Percentiles rank a stretch among this genome's conserved stretches.
phyloP scores from a whole-genome alignment of 805 yeast genomes.

The Wickerhamomyces chaumierensis region DNA sequence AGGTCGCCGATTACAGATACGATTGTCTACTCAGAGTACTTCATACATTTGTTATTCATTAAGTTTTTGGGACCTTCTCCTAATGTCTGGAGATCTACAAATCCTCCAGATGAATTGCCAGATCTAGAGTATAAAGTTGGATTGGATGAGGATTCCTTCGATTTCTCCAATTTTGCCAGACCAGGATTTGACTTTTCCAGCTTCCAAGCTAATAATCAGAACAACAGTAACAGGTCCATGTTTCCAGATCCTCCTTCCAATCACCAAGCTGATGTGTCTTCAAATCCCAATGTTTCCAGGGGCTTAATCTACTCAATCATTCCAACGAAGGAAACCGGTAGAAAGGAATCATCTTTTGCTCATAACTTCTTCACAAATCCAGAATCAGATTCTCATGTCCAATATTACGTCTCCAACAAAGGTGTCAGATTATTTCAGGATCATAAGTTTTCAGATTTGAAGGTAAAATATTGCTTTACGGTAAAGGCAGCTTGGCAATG shows the following conservation, averaged over 20 bases:
- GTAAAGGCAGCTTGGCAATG: conserved; percentile 80
- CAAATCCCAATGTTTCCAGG: too few relatives aligned
- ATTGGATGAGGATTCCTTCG: conserved; percentile 21
- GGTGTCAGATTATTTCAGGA: conserved; percentile 55
- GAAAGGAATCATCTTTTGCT: conserved; percentile 48
- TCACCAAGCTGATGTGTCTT: too few relatives aligned
- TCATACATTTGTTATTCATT: conserved; percentile 54
- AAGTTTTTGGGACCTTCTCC: conserved; percentile 55
- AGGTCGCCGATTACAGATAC: conserved; percentile 47
- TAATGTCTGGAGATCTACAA: conserved; percentile 56
- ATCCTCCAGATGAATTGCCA: conserved; percentile 38
- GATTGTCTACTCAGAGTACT: conserved; percentile 48
- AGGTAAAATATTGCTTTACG: conserved; percentile 39
- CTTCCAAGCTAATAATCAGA: conserved; percentile 5
- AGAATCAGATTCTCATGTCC: conserved; percentile 70
- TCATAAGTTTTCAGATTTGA: conserved; percentile 23
- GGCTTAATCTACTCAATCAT: not conserved
- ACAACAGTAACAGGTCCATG: not conserved
- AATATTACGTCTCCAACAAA: conserved; percentile 55
- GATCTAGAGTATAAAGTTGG: conserved; percentile 23
- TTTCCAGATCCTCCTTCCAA: too few relatives aligned
- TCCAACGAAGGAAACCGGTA: not conserved
- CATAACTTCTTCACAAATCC: conserved; percentile 82
- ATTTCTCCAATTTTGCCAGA: conserved; percentile 19
- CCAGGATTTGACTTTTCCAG: conserved; percentile 23